These are phyloP conservation scores for Sporothrix protearum DNA, from an alignment of 2,329 filamentous ascomycete genomes.

Conservation along the genomic window DNA sequence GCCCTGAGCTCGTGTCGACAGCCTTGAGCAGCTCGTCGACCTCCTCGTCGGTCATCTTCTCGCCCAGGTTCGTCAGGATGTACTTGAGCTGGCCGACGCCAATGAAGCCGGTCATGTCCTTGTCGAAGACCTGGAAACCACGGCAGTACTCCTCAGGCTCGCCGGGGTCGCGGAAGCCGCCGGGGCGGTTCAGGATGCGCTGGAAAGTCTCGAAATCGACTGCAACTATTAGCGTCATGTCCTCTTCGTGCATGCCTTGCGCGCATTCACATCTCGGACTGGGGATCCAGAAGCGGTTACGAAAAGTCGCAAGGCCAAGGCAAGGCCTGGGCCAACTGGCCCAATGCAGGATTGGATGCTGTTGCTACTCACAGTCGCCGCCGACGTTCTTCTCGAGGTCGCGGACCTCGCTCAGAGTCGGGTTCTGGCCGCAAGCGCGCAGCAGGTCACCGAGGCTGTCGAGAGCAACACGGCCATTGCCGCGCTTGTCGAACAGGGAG, in stretches of 20 bases:
- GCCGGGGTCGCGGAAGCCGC: conserved; percentile 96
- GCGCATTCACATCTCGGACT: background rate
- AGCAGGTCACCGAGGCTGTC: conserved; percentile 89
- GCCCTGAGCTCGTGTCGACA: conserved; percentile 89
- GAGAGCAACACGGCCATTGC: conserved; percentile 84
- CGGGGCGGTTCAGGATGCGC: conserved; percentile 93
- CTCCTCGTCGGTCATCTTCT: conserved; percentile 99
- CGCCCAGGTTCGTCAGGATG: conserved; percentile 93
- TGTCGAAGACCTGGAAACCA: conserved; percentile 98
- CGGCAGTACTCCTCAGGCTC: conserved; percentile 98
- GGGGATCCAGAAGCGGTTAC: too few species aligned
- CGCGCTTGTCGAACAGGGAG: conserved; percentile 98
- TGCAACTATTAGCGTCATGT: conserved; percentile 38
- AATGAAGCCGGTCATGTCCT: conserved; percentile 97
- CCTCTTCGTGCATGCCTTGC: too few species aligned
- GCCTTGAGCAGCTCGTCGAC: conserved; percentile 98
- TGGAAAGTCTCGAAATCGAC: conserved; percentile 98
- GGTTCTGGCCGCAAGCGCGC: conserved; percentile 96
- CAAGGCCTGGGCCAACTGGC: background rate
- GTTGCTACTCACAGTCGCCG: conserved; percentile 73
- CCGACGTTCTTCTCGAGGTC: conserved; percentile 90
- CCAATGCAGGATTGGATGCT: background rate
- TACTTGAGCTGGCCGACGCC: conserved; percentile 97
- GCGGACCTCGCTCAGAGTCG: conserved; percentile 85
- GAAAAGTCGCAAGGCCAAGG: background rate